Base-by-base conservation (phyloP, 2,329 filamentous ascomycete genomes). In the Penicillium digitatum region DNA sequence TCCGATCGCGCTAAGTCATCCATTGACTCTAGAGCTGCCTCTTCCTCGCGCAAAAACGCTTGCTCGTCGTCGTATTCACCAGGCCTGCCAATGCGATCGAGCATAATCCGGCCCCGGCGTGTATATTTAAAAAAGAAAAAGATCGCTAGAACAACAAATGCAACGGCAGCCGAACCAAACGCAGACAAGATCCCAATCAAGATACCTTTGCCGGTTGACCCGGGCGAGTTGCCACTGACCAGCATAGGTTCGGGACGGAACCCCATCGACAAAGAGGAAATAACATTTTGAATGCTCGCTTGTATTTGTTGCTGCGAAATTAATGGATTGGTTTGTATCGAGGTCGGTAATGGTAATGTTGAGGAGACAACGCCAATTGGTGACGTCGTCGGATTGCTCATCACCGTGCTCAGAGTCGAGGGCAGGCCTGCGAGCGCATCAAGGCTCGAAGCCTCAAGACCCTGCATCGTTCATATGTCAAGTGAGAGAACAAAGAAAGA, bases 31-130 rank as follows among this genome's bases (percentile, higher is more conserved):
- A 99, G 77, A 55, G 94, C 94, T 74, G 96, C 91, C 34, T 90
- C 91, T 83, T 99, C 94, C 73, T 97, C 94, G 69, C 89, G 86
- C 61, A 87, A 82, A 77, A 96, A 96, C 11, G 90, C 89, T 76
- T 97, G 93, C 74, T 97, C 94, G 76, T 99, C 94, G 72, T 99
- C 94, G 73, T 91, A 99, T 76, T 97, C 94, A 66, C 94, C 94
- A 0, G 94, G 94, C 57, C 93, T 83, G 43, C 91, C 91, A 72
- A 99, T 87, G 61, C 93, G 87, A 77, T 99, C 94, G 64, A 99
- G 83, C 60, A 97, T 84, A 69, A 99, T 96, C 64, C 93, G 85
- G 40, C 93, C 93, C 48, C 87, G 87, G 52, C 82, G 84, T 35
- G 93, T 96, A 73, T 95, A 95, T 76, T 89, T 85, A 75, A 97